Percentiles rank a stretch among this genome's conserved stretches.
Evolutionary conservation across 2,329 filamentous ascomycete genomes (phyloP).

Genomic region (Colletotrichum australisinense): DNA sequence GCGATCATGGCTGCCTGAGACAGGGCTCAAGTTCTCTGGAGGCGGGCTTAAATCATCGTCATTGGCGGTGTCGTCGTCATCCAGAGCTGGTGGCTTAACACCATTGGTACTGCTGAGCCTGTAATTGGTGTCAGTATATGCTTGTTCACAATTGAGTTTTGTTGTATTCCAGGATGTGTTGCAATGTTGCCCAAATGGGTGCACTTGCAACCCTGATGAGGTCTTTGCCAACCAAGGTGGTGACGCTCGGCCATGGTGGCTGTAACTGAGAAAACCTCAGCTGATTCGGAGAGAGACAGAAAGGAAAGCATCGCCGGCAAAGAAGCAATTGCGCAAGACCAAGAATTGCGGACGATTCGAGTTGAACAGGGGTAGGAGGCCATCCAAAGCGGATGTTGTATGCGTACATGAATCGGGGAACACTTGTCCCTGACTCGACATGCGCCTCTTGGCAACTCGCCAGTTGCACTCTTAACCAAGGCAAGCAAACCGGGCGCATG

Average conservation of each 20-base stretch:
- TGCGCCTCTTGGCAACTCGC: background rate
- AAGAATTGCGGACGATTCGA: background rate
- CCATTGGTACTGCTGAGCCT: constrained; percentile 38
- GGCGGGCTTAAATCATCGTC: constrained; percentile 59
- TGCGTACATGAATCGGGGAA: background rate
- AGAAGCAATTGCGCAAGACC: background rate
- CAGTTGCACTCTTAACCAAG: background rate
- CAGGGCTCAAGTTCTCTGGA: constrained; percentile 51
- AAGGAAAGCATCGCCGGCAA: no score
- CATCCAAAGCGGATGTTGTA: background rate
- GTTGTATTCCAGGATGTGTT: background rate
- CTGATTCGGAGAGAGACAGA: background rate
- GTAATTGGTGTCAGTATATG: constrained; percentile 3
- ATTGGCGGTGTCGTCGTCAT: constrained; percentile 50
- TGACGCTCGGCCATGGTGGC: background rate
- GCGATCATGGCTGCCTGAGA: constrained; percentile 54
- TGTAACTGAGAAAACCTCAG: background rate
- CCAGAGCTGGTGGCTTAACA: constrained; percentile 36
- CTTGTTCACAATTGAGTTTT: background rate
- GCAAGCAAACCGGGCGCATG: background rate
- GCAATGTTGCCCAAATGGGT: background rate
- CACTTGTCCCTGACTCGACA: background rate
- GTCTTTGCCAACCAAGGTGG: background rate
- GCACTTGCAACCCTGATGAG: background rate
- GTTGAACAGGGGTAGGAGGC: constrained; percentile 6